Percentiles rank a stretch among this genome's conserved stretches.
Conservation (phyloP, 2,329 filamentous ascomycete species). For the Pseudomassariella vexata region DNA sequence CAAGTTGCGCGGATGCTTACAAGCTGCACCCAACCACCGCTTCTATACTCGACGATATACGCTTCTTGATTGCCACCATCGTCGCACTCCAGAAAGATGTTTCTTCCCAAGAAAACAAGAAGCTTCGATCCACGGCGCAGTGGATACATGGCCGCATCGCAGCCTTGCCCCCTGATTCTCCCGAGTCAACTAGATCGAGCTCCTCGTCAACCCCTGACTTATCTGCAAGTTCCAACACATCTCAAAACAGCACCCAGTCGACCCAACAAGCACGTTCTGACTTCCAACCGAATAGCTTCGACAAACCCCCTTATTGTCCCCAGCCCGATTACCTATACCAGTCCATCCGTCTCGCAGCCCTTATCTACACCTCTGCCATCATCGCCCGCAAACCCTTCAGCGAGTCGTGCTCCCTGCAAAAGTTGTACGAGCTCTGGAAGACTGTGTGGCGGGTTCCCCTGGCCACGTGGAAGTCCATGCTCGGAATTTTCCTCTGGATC, state of each 20-base stretch:
- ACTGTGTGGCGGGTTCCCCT: constrained; percentile 41
- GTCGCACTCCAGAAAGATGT: constrained; percentile 30
- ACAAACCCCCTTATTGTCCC: too few species aligned
- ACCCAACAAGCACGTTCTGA: too few species aligned
- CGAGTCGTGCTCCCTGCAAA: constrained; percentile 28
- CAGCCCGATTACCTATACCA: constrained; percentile 42
- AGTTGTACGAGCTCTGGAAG: constrained; percentile 39
- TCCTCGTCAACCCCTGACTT: neutral
- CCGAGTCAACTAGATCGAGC: neutral
- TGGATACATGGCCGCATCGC: constrained; percentile 34
- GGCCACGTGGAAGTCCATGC: constrained; percentile 36
- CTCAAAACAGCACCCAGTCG: neutral
- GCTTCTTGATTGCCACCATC: constrained; percentile 38
- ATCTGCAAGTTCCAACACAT: neutral
- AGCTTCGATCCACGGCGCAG: constrained; percentile 30
- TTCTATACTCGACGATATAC: constrained; percentile 45
- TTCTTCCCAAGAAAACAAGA: constrained; percentile 28
- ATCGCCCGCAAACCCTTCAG: constrained; percentile 34
- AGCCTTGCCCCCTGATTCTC: constrained; percentile 16
- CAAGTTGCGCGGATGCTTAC: constrained; percentile 32
- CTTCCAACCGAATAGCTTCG: too few species aligned
- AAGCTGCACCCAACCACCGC: constrained; percentile 41
- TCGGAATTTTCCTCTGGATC: constrained; percentile 45
- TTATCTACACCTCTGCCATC: constrained; percentile 43
- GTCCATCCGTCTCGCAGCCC: constrained; percentile 37